phyloP scores from a whole-genome alignment of 768 basidiomycete genomes.

The Amanita phalloides region DNA sequence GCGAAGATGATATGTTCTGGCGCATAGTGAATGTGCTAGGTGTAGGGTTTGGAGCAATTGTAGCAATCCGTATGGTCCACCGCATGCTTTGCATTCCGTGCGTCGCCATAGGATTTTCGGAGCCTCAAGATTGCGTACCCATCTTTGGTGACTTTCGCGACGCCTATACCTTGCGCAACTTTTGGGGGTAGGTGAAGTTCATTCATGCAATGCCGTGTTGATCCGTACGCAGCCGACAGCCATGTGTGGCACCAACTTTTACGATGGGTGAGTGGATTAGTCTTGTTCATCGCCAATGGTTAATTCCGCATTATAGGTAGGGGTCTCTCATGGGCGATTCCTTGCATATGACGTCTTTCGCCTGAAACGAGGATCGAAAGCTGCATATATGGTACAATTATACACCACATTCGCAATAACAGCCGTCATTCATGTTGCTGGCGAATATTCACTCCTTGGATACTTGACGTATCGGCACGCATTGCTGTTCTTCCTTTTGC shows the following conservation, averaged over 20 bases:
- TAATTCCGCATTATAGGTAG: not conserved
- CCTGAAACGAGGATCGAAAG: conserved; percentile 7
- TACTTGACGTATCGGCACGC: conserved; percentile 6
- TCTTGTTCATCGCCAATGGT: not conserved
- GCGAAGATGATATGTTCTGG: conserved; percentile 7
- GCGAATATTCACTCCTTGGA: conserved; percentile 20
- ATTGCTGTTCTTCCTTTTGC: conserved; percentile 18
- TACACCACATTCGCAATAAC: conserved; percentile 19
- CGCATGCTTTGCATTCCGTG: conserved; percentile 6
- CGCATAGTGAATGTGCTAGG: conserved; percentile 9
- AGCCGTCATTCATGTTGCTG: conserved; percentile 20
- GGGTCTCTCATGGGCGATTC: conserved; percentile 7
- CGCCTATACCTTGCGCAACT: conserved; percentile 12
- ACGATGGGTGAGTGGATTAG: conserved; percentile 10
- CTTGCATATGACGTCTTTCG: conserved; percentile 2
- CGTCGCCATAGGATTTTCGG: conserved; percentile 10
- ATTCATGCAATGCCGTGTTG: not conserved
- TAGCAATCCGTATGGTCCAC: conserved; percentile 5
- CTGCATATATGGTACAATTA: conserved; percentile 11
- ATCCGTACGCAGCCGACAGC: conserved; percentile 4
- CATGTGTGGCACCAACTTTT: conserved; percentile 16
- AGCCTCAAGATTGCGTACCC: conserved; percentile 14
- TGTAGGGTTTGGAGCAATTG: conserved; percentile 9
- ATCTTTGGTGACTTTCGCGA: conserved; percentile 13
- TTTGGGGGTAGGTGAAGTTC: conserved; percentile 17